Base-by-base conservation (phyloP, 805 yeast species). In the Yarrowia hollandica region DNA sequence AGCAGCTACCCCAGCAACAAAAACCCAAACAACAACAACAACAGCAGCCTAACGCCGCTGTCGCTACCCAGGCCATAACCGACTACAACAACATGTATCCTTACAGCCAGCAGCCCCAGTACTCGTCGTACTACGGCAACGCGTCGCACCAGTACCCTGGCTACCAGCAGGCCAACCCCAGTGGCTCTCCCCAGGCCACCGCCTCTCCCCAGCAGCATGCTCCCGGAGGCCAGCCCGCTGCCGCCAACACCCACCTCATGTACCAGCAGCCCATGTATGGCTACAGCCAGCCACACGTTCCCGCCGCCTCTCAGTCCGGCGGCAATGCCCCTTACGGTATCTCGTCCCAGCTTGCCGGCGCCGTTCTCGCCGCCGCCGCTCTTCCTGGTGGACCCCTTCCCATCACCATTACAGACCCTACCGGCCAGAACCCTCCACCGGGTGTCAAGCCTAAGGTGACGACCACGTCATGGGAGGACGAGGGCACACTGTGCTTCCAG, bases 381-480 rank as follows among this genome's bases (percentile, higher is more conserved):
- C 58, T 52, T 84, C 52, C 80, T 86, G 4, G 71, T 5, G 39
- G 60, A 6, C 58, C 48, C 12, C 38, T 34, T n/a, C 38, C 58
- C 26, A 52, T 52, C 33, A 55, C 69, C 41, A 68, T 72, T 34
- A 72, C 75, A 7, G 75, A 72, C 61, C 73, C 74, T 22, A 71
- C 72, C 5, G 75, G 75, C 41, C 75, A 72, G 64, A 66, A 65
- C 33, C 72, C 74, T 18, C 74, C 77, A 56, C 73, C 77, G 52
- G 69, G 72, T 11, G 65, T 67, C 62, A 76, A 79, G 68, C 84
- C 85, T 55, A 72, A 81, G 62, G 89, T 87, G 56, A 85, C 90
- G 56, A 86, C 94, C 19, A 87, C 94, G n/a, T 81, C 85, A 80
- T 88, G 96, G 96, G 94, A 88, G 68, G 95, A 88, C 69, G 95